phyloP scores from a whole-genome alignment of 306 rosid genomes.

The Prunus davidiana region DNA sequence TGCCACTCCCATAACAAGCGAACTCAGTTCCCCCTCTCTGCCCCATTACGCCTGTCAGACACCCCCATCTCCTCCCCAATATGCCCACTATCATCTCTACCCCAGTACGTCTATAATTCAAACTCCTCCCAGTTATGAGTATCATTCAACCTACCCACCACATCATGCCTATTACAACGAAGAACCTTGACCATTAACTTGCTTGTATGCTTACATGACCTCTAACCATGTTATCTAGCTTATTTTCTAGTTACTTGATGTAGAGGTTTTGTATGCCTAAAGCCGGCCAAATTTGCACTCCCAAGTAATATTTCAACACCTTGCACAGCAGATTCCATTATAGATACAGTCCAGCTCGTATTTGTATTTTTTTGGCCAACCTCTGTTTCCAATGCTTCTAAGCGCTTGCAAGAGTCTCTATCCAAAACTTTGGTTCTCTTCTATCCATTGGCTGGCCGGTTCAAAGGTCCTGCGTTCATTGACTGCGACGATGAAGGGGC shows the following conservation, averaged over 20 bases:
- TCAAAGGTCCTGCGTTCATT: too few relatives aligned
- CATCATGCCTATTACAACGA: conserved; percentile 43
- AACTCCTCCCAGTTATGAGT: conserved; percentile 14
- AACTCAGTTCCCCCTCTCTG: conserved; percentile 56
- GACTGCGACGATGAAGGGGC: too few relatives aligned
- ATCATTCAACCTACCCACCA: conserved; percentile 15
- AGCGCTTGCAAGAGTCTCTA: too few relatives aligned
- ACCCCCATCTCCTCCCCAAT: conserved; percentile 35
- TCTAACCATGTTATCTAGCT: conserved; percentile 13
- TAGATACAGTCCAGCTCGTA: too few relatives aligned
- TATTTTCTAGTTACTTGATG: conserved; percentile 14
- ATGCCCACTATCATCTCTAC: conserved; percentile 43
- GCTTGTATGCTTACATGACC: conserved; percentile 22
- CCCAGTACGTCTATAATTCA: not conserved
- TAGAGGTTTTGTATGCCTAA: too few relatives aligned
- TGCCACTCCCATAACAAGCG: conserved; percentile 41
- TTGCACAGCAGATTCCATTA: too few relatives aligned
- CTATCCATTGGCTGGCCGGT: too few relatives aligned
- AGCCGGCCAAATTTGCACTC: too few relatives aligned
- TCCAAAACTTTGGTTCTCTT: too few relatives aligned
- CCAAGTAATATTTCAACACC: too few relatives aligned
- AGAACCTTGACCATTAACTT: conserved; percentile 35
- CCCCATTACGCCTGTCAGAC: conserved; percentile 32
- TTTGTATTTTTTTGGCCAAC: too few relatives aligned
- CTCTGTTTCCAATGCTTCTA: too few relatives aligned